phyloP scores from a whole-genome alignment of 73 alveolate genomes.

The Tetrahymena malaccensis region DNA sequence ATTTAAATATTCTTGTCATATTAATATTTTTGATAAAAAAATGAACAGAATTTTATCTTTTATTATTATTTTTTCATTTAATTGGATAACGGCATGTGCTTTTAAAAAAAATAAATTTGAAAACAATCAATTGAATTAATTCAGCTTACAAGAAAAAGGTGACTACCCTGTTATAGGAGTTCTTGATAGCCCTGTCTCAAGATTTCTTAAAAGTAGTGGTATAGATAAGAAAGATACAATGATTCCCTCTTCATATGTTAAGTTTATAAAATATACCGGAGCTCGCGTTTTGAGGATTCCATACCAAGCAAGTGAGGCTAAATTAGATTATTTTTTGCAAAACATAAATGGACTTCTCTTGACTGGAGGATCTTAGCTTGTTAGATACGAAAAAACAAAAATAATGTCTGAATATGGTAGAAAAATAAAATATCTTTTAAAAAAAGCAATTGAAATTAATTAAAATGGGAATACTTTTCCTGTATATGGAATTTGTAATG shows the following conservation, averaged over 20 bases:
- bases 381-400: background rate
- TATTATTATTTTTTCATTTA: background rate
- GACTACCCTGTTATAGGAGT: background rate
- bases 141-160: background rate
- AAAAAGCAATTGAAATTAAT: background rate
- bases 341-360: background rate
- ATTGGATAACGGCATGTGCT: background rate
- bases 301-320: background rate
- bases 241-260: background rate
- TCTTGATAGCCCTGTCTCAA: background rate
- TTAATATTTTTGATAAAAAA: too few relatives aligned
- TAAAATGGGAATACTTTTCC: background rate
- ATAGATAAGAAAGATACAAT: background rate
- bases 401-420: background rate
- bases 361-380: background rate
- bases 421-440: background rate
- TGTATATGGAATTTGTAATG: background rate
- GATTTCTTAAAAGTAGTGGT: background rate
- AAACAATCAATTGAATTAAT: background rate
- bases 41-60: background rate
- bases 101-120: too few relatives aligned
- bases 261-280: background rate
- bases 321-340: background rate
- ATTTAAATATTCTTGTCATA: too few relatives aligned
- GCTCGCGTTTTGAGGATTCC: background rate